Evolutionary conservation across 169 alveolate species (phyloP).

Genomic region (Blepharisma undulans): DNA sequence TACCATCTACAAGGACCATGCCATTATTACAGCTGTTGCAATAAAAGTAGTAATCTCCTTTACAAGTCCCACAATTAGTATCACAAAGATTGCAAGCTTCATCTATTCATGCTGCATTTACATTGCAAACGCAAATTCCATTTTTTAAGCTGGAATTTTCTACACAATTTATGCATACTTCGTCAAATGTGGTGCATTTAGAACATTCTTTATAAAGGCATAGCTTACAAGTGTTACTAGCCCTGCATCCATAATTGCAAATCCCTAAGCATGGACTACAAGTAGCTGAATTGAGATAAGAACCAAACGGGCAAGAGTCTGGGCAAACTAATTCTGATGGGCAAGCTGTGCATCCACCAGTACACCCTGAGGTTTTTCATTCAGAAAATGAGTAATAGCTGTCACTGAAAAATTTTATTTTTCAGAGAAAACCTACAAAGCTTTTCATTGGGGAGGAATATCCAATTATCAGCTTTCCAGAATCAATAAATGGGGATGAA

Average conservation of each 20-base stretch:
- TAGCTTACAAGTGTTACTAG: background rate
- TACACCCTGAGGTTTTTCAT: background rate
- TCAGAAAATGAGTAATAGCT: background rate
- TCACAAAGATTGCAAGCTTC: background rate
- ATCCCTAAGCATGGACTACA: background rate
- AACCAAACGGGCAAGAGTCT: background rate
- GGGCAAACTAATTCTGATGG: background rate
- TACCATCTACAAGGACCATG: background rate
- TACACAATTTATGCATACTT: background rate
- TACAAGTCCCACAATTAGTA: background rate
- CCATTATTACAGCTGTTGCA: background rate
- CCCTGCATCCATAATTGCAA: background rate
- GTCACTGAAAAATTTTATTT: background rate
- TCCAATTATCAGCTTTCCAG: background rate
- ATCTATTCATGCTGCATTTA: background rate
- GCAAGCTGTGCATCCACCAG: background rate
- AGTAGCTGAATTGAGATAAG: background rate
- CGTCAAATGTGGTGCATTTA: background rate
- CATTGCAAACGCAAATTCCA: background rate
- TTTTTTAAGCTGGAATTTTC: background rate
- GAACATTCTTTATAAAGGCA: background rate
- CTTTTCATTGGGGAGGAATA: background rate
- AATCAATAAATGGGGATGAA: background rate
- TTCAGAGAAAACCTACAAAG: background rate
- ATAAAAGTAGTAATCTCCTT: background rate